phyloP scores from a whole-genome alignment of 2,329 filamentous ascomycete species.

The Phialophora expanda region DNA sequence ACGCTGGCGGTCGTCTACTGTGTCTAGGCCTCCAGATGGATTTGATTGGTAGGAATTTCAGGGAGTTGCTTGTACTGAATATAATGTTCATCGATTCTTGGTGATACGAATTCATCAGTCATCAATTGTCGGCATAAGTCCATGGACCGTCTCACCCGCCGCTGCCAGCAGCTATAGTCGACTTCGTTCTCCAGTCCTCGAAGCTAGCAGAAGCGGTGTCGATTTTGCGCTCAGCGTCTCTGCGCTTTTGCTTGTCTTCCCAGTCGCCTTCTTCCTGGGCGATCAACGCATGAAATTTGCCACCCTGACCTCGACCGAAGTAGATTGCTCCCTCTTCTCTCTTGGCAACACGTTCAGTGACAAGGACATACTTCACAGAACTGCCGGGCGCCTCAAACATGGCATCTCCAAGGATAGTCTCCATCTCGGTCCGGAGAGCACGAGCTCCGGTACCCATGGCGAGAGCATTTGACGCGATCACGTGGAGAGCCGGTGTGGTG shows the following conservation, averaged over 20 bases:
- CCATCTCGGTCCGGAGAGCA: slow-evolving; percentile 79
- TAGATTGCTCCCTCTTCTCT: slow-evolving; percentile 63
- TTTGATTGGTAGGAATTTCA: not conserved
- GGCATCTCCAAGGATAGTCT: slow-evolving; percentile 75
- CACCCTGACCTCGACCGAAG: slow-evolving; percentile 57
- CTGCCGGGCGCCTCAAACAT: slow-evolving; percentile 78
- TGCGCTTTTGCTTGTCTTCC: slow-evolving; percentile 50
- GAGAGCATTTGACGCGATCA: slow-evolving; percentile 74
- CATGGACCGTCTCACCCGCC: slow-evolving; percentile 34
- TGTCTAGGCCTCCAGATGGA: not conserved
- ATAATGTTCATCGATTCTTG: not conserved
- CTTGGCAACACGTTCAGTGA: slow-evolving; percentile 71
- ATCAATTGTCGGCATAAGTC: slow-evolving; percentile 5
- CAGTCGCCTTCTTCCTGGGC: slow-evolving; percentile 58
- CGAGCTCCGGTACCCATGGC: slow-evolving; percentile 78
- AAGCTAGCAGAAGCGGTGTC: slow-evolving; percentile 45
- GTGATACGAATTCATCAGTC: slow-evolving; percentile 6
- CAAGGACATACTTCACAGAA: slow-evolving; percentile 71
- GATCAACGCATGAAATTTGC: slow-evolving; percentile 57
- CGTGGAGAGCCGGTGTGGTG: slow-evolving; percentile 78
- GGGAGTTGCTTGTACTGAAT: slow-evolving; percentile 1
- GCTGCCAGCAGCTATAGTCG: slow-evolving; percentile 42
- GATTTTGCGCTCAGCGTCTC: slow-evolving; percentile 35
- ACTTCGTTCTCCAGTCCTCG: slow-evolving; percentile 52
- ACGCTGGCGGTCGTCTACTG: not conserved